Evolutionary conservation across 768 basidiomycete species (phyloP), one percentile per base, ranked within the genome.

Genomic region (Serendipita sp.): DNA sequence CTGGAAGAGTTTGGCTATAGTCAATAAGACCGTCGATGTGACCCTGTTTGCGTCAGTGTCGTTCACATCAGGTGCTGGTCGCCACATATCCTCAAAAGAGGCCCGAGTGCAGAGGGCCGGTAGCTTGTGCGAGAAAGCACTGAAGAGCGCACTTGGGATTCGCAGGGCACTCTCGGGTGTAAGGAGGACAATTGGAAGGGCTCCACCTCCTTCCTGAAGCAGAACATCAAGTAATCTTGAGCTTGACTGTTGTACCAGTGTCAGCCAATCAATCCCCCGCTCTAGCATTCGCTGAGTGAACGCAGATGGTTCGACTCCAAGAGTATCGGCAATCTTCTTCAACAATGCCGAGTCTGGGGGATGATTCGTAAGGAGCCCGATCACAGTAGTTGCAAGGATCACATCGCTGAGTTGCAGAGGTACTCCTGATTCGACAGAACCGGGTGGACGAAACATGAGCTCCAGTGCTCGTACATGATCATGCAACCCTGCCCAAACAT

Each of bases 1-100:
- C 67, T 81, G 80, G 18, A 78, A 73, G 32, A 75, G 70, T 67
- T 78, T 79, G 18, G 80, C 79, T 15, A 81, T 74, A 41, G 76
- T 76, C 63, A 81, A 73, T 36, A 80, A 68, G 23, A 79, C 70
- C 44, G 76, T 75, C 51, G 76, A 74, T 56, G 76, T 74, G 65
- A 75, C 76, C 68, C 69, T 68, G 45, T 73, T 70, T 36, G 74
- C 70, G 64, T 73, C 65, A 63, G 71, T 66, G 38, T 68, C 66
- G 3, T 70, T n/a, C 58, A 63, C 47, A 63, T 72, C 70, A 62
- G 67, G 64, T n/a, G 67, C 68, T 63, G 63, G 68, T 41, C 66
- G 28, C 41, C 66, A 38, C 44, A 30, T 46, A 15, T 63, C 54
- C 30, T 48, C 54, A 15, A 66, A 10, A 44, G 65, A n/a, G 45